These are phyloP conservation scores for Gloeostereum incarnatum DNA, from an alignment of 768 basidiomycete species.

Conservation along the genomic window DNA sequence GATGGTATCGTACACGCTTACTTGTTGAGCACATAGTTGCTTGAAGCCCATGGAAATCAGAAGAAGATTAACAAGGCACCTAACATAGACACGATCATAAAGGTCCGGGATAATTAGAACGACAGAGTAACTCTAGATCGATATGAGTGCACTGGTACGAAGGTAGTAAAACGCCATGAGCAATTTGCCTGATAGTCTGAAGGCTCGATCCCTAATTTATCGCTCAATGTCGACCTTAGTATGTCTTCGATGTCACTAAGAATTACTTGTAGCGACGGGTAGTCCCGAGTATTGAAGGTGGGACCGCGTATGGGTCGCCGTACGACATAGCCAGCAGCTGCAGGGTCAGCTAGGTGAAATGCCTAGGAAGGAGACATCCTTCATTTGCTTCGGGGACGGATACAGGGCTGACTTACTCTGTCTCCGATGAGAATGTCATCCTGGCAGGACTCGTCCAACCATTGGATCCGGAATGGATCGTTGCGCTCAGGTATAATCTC, in stretches of 20 bases:
- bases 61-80: conserved; percentile 65
- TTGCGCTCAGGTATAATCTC: conserved; percentile 81
- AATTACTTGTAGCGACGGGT: conserved; percentile 57
- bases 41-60: conserved; percentile 83
- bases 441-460: conserved; percentile 50
- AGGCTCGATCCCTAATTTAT: conserved; percentile 44
- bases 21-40: conserved; percentile 89
- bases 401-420: conserved; percentile 29
- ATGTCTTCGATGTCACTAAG: conserved; percentile 75
- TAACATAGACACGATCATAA: conserved; percentile 78
- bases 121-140: conserved; percentile 69
- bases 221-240: conserved; percentile 48
- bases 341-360: conserved; percentile 61
- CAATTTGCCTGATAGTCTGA: conserved; percentile 50
- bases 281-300: conserved; percentile 77
- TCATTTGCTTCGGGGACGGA: neutral
- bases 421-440: conserved; percentile 64
- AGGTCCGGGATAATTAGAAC: conserved; percentile 90
- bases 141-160: neutral
- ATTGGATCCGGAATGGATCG: conserved; percentile 77
- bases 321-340: conserved; percentile 57
- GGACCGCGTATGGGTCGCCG: conserved; percentile 79
- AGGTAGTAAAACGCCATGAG: neutral
- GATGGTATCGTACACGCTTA: conserved; percentile 17
- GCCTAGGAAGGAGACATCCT: conserved; percentile 33